Base-by-base conservation (phyloP, 768 basidiomycete species). In the Rhodotorula toruloides region DNA sequence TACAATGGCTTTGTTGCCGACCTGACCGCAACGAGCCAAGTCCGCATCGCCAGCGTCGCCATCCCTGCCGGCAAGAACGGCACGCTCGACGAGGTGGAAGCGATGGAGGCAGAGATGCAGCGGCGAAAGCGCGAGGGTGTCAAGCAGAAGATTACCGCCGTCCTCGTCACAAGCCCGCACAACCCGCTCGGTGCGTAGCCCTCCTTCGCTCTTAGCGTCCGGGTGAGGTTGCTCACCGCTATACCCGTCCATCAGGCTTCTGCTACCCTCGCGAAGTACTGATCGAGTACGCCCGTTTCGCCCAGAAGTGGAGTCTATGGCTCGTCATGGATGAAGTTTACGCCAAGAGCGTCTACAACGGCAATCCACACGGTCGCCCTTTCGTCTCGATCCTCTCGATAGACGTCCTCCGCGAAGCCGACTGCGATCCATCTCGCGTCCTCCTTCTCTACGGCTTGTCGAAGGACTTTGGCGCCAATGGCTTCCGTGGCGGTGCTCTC, bases 401-500 rank as follows among this genome's bases (percentile, higher is more conserved):
- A 49, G 59, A 69, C 49, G 58, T 58, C 25, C 22, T 34, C 11
- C 9, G 9, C 12, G 58, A 64, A 2, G 68, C 68, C 0, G 29
- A n/a, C 0, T 69, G 68, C 55, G 27, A 46, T 8, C 68, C 63
- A 0, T 12, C 54, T 9, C 58, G 68, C 2, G 34, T 69, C 10
- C 22, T 64, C 12, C 54, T 52, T 36, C 47, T 65, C 0, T 61
- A 57, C 63, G 63, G 63, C 21, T 32, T 54, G 31, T 29, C 31
- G 29, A 69, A 69, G 40, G 62, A 69, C 31, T 69, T 69, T 37
- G 68, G 68, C 25, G 37, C 58, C 22, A 69, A 69, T 50, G 68
- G 68, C 14, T 37, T 69, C 27, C 58, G 68, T 7, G 61, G 46
- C 9, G 67, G 61, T 11, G 39, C n/a, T 25, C 58, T 63, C 40